A percentile compares a stretch with the other conserved stretches of the same genome.
phyloP scores from a whole-genome alignment of 176 grass and related monocot genomes.

The Phoenix roebelenii region DNA sequence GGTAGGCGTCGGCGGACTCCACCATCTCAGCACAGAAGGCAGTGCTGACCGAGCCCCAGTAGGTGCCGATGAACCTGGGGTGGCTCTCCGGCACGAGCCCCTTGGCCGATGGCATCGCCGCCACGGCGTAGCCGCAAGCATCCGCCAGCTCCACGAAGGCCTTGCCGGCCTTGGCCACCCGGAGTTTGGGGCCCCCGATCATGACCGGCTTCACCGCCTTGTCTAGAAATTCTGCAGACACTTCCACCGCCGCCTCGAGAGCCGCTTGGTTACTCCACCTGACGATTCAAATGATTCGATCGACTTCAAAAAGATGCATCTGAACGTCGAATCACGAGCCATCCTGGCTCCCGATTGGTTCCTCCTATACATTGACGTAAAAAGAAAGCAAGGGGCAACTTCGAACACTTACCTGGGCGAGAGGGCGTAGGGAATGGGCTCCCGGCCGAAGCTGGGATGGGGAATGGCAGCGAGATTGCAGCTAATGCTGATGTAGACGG shows the following conservation, averaged over 20 bases:
- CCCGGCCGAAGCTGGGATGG: constrained; percentile 60
- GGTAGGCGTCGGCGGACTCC: constrained; percentile 67
- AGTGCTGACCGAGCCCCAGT: constrained; percentile 85
- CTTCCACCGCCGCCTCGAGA: constrained; percentile 55
- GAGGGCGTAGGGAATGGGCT: constrained; percentile 64
- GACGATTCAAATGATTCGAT: constrained; percentile 1
- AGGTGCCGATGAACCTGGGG: constrained; percentile 67
- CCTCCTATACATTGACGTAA: neutral
- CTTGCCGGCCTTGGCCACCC: constrained; percentile 49
- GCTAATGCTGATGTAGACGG: constrained; percentile 80
- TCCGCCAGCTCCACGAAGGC: constrained; percentile 47
- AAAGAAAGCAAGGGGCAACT: too few species aligned
- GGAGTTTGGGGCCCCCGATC: constrained; percentile 55
- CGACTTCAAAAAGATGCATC: neutral
- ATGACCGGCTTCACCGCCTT: constrained; percentile 77
- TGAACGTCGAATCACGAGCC: neutral
- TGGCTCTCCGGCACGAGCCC: constrained; percentile 66
- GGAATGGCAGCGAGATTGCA: constrained; percentile 67
- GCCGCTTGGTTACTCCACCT: constrained; percentile 67
- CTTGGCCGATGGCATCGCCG: constrained; percentile 78
- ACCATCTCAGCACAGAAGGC: constrained; percentile 76
- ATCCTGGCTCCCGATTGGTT: neutral
- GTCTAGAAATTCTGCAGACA: constrained; percentile 46
- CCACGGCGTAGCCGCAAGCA: constrained; percentile 53
- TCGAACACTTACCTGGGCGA: constrained; percentile 26